Evolutionary conservation across 176 grass and related monocot genomes (phyloP), one percentile per base, ranked within the genome.

Genomic region (Lolium multiflorum): DNA sequence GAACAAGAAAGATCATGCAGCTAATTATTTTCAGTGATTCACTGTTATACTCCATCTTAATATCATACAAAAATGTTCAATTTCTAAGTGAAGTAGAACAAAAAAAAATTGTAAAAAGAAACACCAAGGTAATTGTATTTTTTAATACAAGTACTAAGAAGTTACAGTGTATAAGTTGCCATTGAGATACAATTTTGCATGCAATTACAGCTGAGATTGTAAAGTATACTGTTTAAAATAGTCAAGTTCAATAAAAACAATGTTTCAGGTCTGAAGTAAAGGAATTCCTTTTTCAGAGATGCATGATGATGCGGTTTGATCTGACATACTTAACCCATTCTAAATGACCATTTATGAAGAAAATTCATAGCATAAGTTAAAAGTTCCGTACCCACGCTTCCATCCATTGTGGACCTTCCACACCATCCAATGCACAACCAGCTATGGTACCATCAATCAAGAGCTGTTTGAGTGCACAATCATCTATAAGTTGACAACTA

Each of bases 351-450:
- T 75, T 90, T 43, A 72, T 68, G 58, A 58, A 46, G 9, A 83
- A 22, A 54, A 67, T 71, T 79, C 67, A 76, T 84, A 88, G 17
- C 58, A 14, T 87, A 71, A 81, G 21, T 76, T 63, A 77, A 85
- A 85, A 84, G 77, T 81, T 75, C 69, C 89, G 41, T 98, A 96
- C 97, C 97, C 97, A 99, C 65, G 97, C 97, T 88, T 99, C 97
- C 97, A 99, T 99, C 97, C 97, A 99, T 83, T 99, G 97, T 62
- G 93, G 94, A 26, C 97, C 97, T 93, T 96, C 94, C 87, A 87
- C 97, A 38, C 94, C 97, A 86, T 96, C 97, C 75, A 96, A 91
- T 48, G 97, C 97, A 79, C 97, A 99, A 31, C 94, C 97, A 85
- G 97, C 93, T 84, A 98, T 90, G 64, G 90, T 94, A 56, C 94